These are phyloP conservation scores for Eurotiales sp. DNA, from an alignment of 2,329 filamentous ascomycete genomes.

Conservation along the genomic window DNA sequence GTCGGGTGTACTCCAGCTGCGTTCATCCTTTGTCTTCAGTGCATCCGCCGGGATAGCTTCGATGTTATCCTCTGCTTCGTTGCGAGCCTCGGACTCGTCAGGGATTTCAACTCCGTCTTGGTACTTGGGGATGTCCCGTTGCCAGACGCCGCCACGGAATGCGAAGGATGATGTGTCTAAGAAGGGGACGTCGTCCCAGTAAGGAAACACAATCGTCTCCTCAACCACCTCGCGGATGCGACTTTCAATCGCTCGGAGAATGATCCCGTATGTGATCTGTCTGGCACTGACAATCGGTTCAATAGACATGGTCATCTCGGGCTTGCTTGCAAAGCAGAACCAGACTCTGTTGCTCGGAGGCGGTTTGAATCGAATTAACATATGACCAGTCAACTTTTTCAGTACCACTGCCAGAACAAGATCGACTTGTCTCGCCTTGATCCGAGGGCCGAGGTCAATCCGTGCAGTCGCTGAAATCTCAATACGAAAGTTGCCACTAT, in stretches of 20 bases:
- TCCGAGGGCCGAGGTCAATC: slow-evolving; percentile 81
- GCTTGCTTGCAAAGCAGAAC: slow-evolving; percentile 91
- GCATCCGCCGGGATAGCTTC: slow-evolving; percentile 23
- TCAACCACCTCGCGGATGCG: slow-evolving; percentile 90
- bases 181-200: slow-evolving; percentile 96
- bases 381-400: slow-evolving; percentile 79
- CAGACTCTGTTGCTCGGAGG: slow-evolving; percentile 95
- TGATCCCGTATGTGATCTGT: slow-evolving; percentile 91
- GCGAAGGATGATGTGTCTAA: slow-evolving; percentile 72
- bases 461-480: slow-evolving; percentile 91
- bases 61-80: slow-evolving; percentile 19
- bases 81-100: slow-evolving; percentile 28
- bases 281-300: slow-evolving; percentile 93
- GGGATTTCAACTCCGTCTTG: slow-evolving; percentile 35
- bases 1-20: slow-evolving; percentile 31
- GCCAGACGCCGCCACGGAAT: slow-evolving; percentile 83
- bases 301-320: slow-evolving; percentile 88
- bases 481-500: slow-evolving; percentile 82
- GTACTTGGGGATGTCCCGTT: slow-evolving; percentile 43
- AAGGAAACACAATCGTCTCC: slow-evolving; percentile 85
- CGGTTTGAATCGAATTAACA: slow-evolving; percentile 83
- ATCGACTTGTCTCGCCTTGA: slow-evolving; percentile 87
- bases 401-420: slow-evolving; percentile 81
- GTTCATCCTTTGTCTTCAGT: slow-evolving; percentile 32
- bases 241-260: slow-evolving; percentile 89